phyloP scores from a whole-genome alignment of 2,329 filamentous ascomycete species.

The Hymenotorrendiella dingleyae region DNA sequence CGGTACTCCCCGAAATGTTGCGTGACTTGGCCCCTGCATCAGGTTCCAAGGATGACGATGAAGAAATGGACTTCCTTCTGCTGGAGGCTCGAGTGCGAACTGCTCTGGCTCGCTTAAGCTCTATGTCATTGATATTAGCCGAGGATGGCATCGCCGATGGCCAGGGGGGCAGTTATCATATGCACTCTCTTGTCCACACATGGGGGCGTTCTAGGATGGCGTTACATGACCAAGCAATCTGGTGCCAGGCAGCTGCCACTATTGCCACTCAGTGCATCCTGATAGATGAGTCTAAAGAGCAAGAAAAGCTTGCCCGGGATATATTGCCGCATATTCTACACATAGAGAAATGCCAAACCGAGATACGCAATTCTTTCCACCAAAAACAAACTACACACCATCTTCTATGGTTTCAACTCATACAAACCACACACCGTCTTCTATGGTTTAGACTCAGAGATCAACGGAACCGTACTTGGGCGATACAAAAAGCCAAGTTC shows the following conservation, averaged over 20 bases:
- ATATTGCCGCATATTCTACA: slow-evolving; percentile 27
- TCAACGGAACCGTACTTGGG: neutral
- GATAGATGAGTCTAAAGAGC: slow-evolving; percentile 19
- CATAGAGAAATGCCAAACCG: slow-evolving; percentile 15
- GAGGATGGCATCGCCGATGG: neutral
- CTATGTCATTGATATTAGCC: neutral
- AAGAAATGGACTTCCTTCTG: too few species aligned
- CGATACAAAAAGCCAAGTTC: slow-evolving; percentile 22
- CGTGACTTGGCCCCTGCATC: neutral
- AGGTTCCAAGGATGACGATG: neutral
- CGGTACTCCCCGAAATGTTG: neutral
- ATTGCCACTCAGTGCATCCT: slow-evolving; percentile 24
- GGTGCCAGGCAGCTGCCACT: slow-evolving; percentile 2
- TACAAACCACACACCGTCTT: slow-evolving; percentile 12
- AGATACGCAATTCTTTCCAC: slow-evolving; percentile 1
- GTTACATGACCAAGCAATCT: slow-evolving; percentile 1
- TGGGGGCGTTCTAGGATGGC: slow-evolving; percentile 1
- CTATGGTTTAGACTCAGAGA: neutral
- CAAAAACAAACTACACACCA: slow-evolving; percentile 13
- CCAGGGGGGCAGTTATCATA: neutral
- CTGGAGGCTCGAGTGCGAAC: too few species aligned
- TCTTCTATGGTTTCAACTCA: neutral
- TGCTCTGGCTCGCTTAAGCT: neutral
- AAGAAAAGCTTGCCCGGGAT: slow-evolving; percentile 17
- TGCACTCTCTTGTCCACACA: slow-evolving; percentile 3